phyloP scores from a whole-genome alignment of 1,139 yeast genomes.

The Lizanozyma gosingica region DNA sequence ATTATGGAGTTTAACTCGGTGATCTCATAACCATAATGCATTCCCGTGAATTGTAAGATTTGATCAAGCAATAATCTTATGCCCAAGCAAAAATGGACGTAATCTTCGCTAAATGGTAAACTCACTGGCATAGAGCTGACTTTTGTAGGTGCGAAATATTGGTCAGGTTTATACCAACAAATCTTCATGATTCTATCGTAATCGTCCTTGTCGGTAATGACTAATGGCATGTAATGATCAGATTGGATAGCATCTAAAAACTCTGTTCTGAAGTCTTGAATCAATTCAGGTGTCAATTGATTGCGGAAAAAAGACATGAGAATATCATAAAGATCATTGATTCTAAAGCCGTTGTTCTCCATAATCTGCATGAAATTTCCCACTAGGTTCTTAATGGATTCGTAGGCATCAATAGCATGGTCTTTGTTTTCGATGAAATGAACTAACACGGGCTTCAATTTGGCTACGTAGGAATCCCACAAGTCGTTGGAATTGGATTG shows the following conservation, averaged over 20 bases:
- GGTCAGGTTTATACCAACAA: slow-evolving; percentile 62
- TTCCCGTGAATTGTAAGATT: slow-evolving; percentile 54
- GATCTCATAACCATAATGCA: slow-evolving; percentile 48
- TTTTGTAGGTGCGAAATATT: slow-evolving; percentile 32
- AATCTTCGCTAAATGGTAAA: slow-evolving; percentile 83
- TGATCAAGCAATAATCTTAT: slow-evolving; percentile 57
- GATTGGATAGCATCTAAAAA: slow-evolving; percentile 58
- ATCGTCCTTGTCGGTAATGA: slow-evolving; percentile 48
- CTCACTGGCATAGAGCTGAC: slow-evolving; percentile 49
- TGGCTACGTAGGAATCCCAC: slow-evolving; percentile 64
- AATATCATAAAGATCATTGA: slow-evolving; percentile 53
- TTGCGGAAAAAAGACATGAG: slow-evolving; percentile 50
- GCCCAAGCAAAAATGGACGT: slow-evolving; percentile 77
- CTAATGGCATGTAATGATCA: slow-evolving; percentile 86
- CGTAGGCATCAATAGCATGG: slow-evolving; percentile 22
- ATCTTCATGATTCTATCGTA: slow-evolving; percentile 55
- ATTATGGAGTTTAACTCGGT: slow-evolving; percentile 38
- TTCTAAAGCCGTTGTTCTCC: slow-evolving; percentile 61
- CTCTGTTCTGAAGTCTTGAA: slow-evolving; percentile 49
- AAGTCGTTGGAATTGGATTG: slow-evolving; percentile 60
- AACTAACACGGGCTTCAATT: slow-evolving; percentile 47
- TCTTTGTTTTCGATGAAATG: slow-evolving; percentile 20
- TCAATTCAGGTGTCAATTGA: slow-evolving; percentile 49
- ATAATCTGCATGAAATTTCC: slow-evolving; percentile 72
- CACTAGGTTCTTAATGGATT: slow-evolving; percentile 42